Percentiles rank a stretch among this genome's conserved stretches.
These are phyloP conservation scores for Corinectria fuckeliana DNA, from an alignment of 2,329 filamentous ascomycete species.

Conservation along the genomic window DNA sequence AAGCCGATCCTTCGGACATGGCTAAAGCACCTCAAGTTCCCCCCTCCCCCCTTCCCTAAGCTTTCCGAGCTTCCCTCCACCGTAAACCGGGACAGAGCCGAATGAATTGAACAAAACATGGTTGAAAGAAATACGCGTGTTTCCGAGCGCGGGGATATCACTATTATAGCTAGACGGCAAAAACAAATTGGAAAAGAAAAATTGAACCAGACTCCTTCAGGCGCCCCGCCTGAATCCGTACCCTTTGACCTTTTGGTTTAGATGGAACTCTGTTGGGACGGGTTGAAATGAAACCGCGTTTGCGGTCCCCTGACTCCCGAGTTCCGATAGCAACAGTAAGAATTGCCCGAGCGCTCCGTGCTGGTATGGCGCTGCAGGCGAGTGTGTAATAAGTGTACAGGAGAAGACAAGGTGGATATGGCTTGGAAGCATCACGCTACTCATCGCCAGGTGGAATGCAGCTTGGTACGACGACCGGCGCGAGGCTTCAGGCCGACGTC, in stretches of 20 bases:
- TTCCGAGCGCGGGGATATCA: slow-evolving; percentile 33
- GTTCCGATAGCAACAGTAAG: slow-evolving; percentile 3
- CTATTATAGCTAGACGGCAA: slow-evolving; percentile 25
- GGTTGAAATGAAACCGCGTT: background rate
- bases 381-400: slow-evolving; percentile 24
- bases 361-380: slow-evolving; percentile 5
- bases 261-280: slow-evolving; percentile 1
- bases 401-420: slow-evolving; percentile 12
- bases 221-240: slow-evolving; percentile 27
- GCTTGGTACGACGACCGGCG: slow-evolving; percentile 51
- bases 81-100: background rate
- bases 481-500: slow-evolving; percentile 64
- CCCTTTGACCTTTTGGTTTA: slow-evolving; percentile 26
- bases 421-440: background rate
- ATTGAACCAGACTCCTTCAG: slow-evolving; percentile 27
- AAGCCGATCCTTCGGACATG: background rate
- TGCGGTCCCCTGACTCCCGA: slow-evolving; percentile 16
- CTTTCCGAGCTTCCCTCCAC: background rate
- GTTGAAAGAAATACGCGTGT: slow-evolving; percentile 22
- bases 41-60: background rate
- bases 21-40: background rate
- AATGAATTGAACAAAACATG: slow-evolving; percentile 19
- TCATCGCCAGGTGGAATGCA: slow-evolving; percentile 64
- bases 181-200: slow-evolving; percentile 16
- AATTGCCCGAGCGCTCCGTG: background rate